These are phyloP conservation scores for Termitomyces sp. DNA, from an alignment of 768 basidiomycete genomes.

Conservation along the genomic window DNA sequence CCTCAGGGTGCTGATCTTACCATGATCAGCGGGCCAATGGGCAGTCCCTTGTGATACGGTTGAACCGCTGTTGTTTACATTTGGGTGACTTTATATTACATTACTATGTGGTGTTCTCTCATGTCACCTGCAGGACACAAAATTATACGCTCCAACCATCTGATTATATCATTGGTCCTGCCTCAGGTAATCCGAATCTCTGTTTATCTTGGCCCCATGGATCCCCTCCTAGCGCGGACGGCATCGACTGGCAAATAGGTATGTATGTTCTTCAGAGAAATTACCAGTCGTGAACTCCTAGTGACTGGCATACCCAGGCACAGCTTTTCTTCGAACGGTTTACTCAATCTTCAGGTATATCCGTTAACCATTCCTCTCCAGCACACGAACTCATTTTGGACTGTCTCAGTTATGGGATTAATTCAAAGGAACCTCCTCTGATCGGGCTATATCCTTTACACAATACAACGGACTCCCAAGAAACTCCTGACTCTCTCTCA, in stretches of 20 bases:
- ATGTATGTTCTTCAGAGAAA: slow-evolving; percentile 14
- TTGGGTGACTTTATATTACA: slow-evolving; percentile 47
- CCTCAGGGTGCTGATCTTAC: not conserved
- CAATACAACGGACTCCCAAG: slow-evolving; percentile 40
- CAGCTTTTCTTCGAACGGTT: slow-evolving; percentile 69
- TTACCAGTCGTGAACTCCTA: not conserved
- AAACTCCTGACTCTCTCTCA: slow-evolving; percentile 38
- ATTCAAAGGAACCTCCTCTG: slow-evolving; percentile 68
- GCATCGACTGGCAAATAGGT: slow-evolving; percentile 85
- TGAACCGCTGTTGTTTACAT: slow-evolving; percentile 59
- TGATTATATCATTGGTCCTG: slow-evolving; percentile 75
- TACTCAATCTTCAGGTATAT: slow-evolving; percentile 75
- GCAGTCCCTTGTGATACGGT: slow-evolving; percentile 67
- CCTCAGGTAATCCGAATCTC: slow-evolving; percentile 57
- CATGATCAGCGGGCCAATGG: slow-evolving; percentile 59
- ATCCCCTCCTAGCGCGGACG: slow-evolving; percentile 61
- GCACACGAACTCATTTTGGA: not conserved
- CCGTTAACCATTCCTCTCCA: not conserved
- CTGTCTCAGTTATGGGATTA: slow-evolving; percentile 65
- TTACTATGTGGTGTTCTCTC: slow-evolving; percentile 6
- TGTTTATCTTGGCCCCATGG: slow-evolving; percentile 79
- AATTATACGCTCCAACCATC: slow-evolving; percentile 68
- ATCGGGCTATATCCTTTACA: slow-evolving; percentile 70
- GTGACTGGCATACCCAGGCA: slow-evolving; percentile 33
- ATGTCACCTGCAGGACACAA: slow-evolving; percentile 28